phyloP scores from a whole-genome alignment of 805 yeast genomes.

The Candida incommunis region DNA sequence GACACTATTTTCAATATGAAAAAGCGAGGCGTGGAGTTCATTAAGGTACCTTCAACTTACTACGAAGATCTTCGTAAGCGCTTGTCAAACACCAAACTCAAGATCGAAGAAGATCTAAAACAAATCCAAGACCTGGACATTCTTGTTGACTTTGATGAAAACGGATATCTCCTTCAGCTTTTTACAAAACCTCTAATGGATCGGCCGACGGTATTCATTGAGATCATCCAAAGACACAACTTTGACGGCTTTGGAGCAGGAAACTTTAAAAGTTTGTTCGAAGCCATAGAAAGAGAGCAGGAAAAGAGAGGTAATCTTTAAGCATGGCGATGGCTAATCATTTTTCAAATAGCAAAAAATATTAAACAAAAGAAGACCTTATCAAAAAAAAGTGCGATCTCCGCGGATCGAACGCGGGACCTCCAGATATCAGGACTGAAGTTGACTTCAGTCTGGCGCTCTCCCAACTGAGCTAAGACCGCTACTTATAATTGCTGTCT shows the following conservation, averaged over 20 bases:
- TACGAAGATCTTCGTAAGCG: conserved; percentile 36
- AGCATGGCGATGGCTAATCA: no score
- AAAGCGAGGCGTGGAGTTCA: conserved; percentile 57
- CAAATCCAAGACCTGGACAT: conserved; percentile 39
- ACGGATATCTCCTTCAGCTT: conserved; percentile 65
- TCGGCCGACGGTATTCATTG: conserved; percentile 72
- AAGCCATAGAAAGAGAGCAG: conserved; percentile 71
- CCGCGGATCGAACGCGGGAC: neutral
- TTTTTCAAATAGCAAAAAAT: neutral
- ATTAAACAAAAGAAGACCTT: no score
- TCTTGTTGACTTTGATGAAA: conserved; percentile 62
- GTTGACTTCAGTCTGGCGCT: neutral
- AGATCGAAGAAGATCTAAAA: conserved; percentile 38
- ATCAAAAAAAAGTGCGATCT: neutral
- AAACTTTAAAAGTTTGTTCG: conserved; percentile 69
- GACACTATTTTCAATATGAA: conserved; percentile 38
- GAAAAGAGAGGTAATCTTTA: conserved; percentile 44
- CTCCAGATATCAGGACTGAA: neutral
- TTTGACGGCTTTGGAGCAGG: conserved; percentile 87
- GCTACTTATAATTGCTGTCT: neutral
- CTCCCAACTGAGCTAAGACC: neutral
- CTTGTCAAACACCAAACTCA: conserved; percentile 29
- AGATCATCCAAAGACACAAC: conserved; percentile 64
- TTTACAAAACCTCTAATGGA: conserved; percentile 66
- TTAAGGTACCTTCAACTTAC: conserved; percentile 42